These are phyloP conservation scores for Vigna unguiculata DNA, from an alignment of 306 rosid species.

Conservation along the genomic window DNA sequence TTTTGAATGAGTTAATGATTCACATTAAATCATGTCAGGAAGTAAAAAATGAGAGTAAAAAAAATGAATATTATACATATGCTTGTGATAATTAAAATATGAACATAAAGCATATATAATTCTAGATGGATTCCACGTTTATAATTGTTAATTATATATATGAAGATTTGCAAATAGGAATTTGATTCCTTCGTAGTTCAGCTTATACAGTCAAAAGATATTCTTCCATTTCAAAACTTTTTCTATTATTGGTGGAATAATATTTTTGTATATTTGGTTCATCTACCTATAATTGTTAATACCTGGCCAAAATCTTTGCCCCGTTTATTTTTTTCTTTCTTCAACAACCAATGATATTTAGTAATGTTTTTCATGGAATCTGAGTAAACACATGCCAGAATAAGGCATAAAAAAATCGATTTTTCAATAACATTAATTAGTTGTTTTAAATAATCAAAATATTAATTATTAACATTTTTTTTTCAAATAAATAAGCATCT, in stretches of 20 bases:
- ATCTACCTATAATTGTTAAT: not conserved
- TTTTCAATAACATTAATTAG: too few relatives aligned
- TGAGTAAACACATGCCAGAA: too few relatives aligned
- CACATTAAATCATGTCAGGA: too few relatives aligned
- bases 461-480: too few relatives aligned
- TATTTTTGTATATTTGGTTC: not conserved
- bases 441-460: too few relatives aligned
- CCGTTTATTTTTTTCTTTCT: not conserved
- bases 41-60: too few relatives aligned
- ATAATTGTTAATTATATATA: slow-evolving; percentile 4
- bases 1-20: too few relatives aligned
- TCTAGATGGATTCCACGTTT: slow-evolving; percentile 7
- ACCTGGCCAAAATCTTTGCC: not conserved
- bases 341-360: too few relatives aligned
- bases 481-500: too few relatives aligned
- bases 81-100: not conserved
- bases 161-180: slow-evolving; percentile 25
- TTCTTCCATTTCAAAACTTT: not conserved
- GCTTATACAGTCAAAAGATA: not conserved
- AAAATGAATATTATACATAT: too few relatives aligned
- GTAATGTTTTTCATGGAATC: too few relatives aligned
- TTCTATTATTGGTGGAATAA: not conserved
- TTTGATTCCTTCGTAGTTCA: slow-evolving; percentile 29
- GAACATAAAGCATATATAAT: not conserved
- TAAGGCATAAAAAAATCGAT: too few relatives aligned